Percentiles rank a stretch among this genome's conserved stretches.
Conservation (phyloP, 2,329 filamentous ascomycete species). For the Exophiala spinifera region DNA sequence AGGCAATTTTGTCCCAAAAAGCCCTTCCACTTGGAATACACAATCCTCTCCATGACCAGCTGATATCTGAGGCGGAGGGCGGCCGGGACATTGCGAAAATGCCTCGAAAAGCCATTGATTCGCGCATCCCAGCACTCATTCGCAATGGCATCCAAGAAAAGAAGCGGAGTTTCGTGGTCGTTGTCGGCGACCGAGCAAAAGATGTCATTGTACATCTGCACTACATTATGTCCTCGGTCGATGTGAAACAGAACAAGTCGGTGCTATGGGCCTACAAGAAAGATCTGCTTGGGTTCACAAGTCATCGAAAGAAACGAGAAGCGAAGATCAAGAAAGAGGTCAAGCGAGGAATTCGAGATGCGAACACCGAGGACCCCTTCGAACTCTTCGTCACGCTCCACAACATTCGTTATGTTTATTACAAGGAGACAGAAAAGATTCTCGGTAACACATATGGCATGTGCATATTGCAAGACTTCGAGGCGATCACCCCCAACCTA, state of each 20-base stretch:
- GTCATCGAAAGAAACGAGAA: slow-evolving; percentile 96
- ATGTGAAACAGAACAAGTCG: slow-evolving; percentile 92
- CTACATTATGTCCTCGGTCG: slow-evolving; percentile 85
- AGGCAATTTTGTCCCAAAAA: background rate
- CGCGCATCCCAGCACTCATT: slow-evolving; percentile 86
- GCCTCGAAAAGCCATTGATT: slow-evolving; percentile 64
- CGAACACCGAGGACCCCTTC: slow-evolving; percentile 90
- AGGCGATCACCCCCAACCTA: slow-evolving; percentile 95
- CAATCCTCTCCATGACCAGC: background rate
- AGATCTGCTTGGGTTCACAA: slow-evolving; percentile 89
- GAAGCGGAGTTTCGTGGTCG: slow-evolving; percentile 96
- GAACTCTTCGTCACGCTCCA: slow-evolving; percentile 95
- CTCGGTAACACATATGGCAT: slow-evolving; percentile 97
- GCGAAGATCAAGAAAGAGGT: slow-evolving; percentile 98
- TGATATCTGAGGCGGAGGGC: slow-evolving; percentile 13
- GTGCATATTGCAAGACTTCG: slow-evolving; percentile 97
- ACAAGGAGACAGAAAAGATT: slow-evolving; percentile 99
- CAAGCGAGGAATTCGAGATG: slow-evolving; percentile 87
- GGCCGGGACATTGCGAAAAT: slow-evolving; percentile 31
- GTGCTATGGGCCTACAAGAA: slow-evolving; percentile 99
- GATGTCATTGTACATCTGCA: slow-evolving; percentile 95
- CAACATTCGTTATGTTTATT: slow-evolving; percentile 98
- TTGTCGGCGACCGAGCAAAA: slow-evolving; percentile 90
- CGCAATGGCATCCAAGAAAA: slow-evolving; percentile 89
- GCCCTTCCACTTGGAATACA: background rate